Base-by-base conservation (phyloP, 495 filamentous ascomycete species). In the Parmelia sp. region DNA sequence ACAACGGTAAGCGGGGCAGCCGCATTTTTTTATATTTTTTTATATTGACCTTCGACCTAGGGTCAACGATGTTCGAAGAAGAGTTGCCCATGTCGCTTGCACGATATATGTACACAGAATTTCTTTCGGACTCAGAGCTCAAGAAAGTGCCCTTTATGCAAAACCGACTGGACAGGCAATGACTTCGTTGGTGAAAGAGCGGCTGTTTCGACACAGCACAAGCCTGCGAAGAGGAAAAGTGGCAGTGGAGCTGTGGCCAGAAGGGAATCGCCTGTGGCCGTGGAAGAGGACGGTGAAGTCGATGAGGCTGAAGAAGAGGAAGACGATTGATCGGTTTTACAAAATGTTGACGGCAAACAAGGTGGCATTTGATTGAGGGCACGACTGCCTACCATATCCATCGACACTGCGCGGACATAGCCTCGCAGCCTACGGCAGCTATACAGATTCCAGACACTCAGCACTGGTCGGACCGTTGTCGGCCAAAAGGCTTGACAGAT, bases 101-200 rank as follows among this genome's bases (percentile, higher is more conserved):
- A 97, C 72, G 84, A 92, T 60, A 81, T 86, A 33, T 97, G 93
- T 71, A 78, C 83, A 56, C 81, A 82, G 4, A 85, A 82, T 49
- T 90, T 89, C 71, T 96, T 90, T 73, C 80, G 87, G 14, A 80
- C 85, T 57, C 81, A 84, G 61, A 74, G 80, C 45, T 79, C 78
- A 0, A 82, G 80, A 64, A 82, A 80, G 59, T 97, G 94, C 73
- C 91, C 91, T 12, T 76, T 82, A 15, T 97, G 94, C 70, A 80
- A 84, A 51, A 78, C 71, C 15, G 77, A 77, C 1, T 97, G 94
- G 94, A 80, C 78, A 14, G 91, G 90, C 7, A 75, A 86, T 42
- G 80, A 85, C 57, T 90, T 81, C 64, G 94, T 97, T 5, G 94
- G 95, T 0, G 90, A 97, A 77, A 81, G 84, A 69, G 93, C 90